Conservation (phyloP, 2,329 filamentous ascomycete genomes). For the Penicillium sp. region DNA sequence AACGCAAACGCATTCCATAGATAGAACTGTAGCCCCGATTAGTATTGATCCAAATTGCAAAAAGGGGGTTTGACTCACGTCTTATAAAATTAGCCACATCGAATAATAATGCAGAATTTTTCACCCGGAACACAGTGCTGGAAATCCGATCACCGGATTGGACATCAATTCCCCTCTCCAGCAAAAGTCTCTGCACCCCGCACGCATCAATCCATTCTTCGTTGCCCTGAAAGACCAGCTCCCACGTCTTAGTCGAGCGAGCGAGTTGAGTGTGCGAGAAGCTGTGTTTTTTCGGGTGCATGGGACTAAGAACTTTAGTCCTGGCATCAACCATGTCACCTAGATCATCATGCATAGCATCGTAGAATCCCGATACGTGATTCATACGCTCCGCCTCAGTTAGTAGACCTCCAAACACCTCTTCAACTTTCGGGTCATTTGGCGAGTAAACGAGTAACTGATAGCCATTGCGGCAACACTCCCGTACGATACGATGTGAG, state of each 20-base stretch:
- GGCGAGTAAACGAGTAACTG: constrained; percentile 13
- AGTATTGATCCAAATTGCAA: background rate
- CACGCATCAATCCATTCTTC: constrained; percentile 25
- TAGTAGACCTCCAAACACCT: constrained; percentile 15
- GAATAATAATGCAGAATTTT: constrained; percentile 7
- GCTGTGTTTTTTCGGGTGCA: constrained; percentile 8
- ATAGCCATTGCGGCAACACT: constrained; percentile 24
- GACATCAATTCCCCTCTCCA: constrained; percentile 15
- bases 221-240: constrained; percentile 12
- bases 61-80: too few species aligned
- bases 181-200: constrained; percentile 23
- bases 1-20: constrained; percentile 19
- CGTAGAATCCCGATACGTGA: constrained; percentile 15
- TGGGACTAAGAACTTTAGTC: constrained; percentile 15
- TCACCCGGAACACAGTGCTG: constrained; percentile 5
- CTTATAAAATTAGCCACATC: constrained; percentile 15
- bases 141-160: constrained; percentile 6
- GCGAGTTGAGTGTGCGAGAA: constrained; percentile 11
- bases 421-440: constrained; percentile 8
- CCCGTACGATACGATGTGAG: constrained; percentile 21
- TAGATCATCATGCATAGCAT: constrained; percentile 13
- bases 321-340: constrained; percentile 15
- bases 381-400: constrained; percentile 14
- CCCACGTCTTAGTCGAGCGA: constrained; percentile 14
- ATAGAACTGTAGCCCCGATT: constrained; percentile 11